Percentiles rank a stretch among this genome's conserved stretches.
Evolutionary conservation across 164 flowering plant species (phyloP).

Genomic region (Piper betle): DNA sequence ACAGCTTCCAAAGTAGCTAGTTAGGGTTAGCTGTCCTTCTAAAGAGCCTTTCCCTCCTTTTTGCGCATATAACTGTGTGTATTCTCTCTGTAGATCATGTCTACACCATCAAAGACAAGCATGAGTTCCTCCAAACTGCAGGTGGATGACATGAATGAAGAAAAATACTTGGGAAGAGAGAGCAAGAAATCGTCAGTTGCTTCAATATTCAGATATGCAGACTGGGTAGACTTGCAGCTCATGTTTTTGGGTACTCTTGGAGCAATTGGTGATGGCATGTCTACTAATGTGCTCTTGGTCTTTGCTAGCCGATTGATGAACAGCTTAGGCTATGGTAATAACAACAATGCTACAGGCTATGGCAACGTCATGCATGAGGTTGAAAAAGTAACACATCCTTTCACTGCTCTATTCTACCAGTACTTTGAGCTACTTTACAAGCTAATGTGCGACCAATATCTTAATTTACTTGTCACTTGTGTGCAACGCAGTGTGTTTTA

Average conservation of each 20-base stretch:
- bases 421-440: neutral
- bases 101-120: neutral
- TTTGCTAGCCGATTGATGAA: slow-evolving; percentile 71
- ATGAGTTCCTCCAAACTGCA: slow-evolving; percentile 14
- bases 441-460: neutral
- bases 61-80: neutral
- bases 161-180: slow-evolving; percentile 8
- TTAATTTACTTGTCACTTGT: neutral
- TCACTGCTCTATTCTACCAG: neutral
- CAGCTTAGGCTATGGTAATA: slow-evolving; percentile 56
- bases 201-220: slow-evolving; percentile 68
- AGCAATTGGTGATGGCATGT: slow-evolving; percentile 90
- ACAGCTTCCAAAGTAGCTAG: neutral
- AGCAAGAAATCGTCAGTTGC: slow-evolving; percentile 14
- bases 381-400: slow-evolving; percentile 38
- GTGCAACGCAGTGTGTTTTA: slow-evolving; percentile 45
- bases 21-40: neutral
- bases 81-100: neutral
- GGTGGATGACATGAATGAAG: slow-evolving; percentile 2
- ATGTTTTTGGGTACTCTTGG: slow-evolving; percentile 85
- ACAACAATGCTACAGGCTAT: slow-evolving; percentile 13
- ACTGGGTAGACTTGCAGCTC: slow-evolving; percentile 54
- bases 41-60: neutral
- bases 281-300: slow-evolving; percentile 58
- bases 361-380: slow-evolving; percentile 62